Evolutionary conservation across 495 filamentous ascomycete species (phyloP).

Genomic region (Talaromyces borbonicus): DNA sequence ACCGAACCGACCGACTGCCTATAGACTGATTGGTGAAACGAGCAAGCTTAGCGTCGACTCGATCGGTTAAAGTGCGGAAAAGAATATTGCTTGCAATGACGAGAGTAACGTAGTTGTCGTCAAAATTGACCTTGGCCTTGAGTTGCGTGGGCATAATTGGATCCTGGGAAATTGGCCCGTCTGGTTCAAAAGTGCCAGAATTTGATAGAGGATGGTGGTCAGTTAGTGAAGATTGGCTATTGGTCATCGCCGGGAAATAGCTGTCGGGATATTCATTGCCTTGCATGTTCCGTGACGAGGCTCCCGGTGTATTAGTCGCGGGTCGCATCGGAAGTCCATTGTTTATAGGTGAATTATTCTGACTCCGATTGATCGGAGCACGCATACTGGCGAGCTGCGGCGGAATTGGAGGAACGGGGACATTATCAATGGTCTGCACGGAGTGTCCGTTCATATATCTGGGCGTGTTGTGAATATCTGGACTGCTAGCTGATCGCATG

Average conservation of each 20-base stretch:
- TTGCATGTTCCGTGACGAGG: constrained; percentile 20
- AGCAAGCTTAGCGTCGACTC: constrained; percentile 91
- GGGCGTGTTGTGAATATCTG: constrained; percentile 51
- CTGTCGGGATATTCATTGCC: constrained; percentile 16
- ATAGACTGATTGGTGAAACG: constrained; percentile 74
- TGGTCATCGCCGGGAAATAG: constrained; percentile 13
- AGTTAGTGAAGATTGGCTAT: constrained; percentile 11
- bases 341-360: constrained; percentile 54
- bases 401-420: constrained; percentile 55
- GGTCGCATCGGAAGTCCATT: constrained; percentile 37
- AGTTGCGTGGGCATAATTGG: constrained; percentile 54
- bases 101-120: constrained; percentile 73
- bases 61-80: constrained; percentile 84
- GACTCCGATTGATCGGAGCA: constrained; percentile 55
- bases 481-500: constrained; percentile 60
- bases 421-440: constrained; percentile 56
- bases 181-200: constrained; percentile 11
- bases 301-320: constrained; percentile 28
- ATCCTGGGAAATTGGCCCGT: constrained; percentile 25
- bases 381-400: constrained; percentile 49
- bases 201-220: constrained; percentile 30
- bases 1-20: constrained; percentile 61
- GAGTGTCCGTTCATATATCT: constrained; percentile 47
- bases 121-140: constrained; percentile 88
- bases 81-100: constrained; percentile 89